Base-by-base conservation (phyloP, 1,139 yeast species). In the Blastobotrys raffinosifermentans region DNA sequence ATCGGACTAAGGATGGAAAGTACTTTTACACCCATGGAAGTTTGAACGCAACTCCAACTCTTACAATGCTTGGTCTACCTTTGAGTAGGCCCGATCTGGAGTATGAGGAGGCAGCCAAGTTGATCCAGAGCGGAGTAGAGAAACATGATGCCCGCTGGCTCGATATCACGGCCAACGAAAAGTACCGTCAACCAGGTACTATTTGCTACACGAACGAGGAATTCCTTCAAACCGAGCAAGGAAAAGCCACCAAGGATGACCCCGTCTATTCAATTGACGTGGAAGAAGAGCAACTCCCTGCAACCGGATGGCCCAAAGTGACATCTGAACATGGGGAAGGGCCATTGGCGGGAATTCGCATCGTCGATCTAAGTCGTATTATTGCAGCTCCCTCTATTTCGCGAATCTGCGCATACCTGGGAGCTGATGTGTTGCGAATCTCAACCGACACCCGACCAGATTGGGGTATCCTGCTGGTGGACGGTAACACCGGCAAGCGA, bases 381-480 rank as follows among this genome's bases (percentile, higher is more conserved):
- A 32, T 32, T 26, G 35, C 35, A 3, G 35, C 35, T 4, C 35
- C 35, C 14, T 27, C 35, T 4, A 32, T 32, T 15, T 32, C 35
- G 4, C 10, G 35, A 26, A 22, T 32, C 23, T 32, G 35, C 19
- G 35, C 35, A 4, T 27, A 27, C n/a, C 11, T 32, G 9, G 35
- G 35, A 9, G 35, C 35, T n/a, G 27, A 27, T 6, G 35, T 32
- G 6, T 30, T 32, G n/a, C 35, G 35, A 4, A n/a, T 32, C 11
- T 32, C 35, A 4, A 32, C 35, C 17, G 35, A 32, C 15, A 20
- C 26, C 9, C 35, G 25, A 19, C 35, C 35, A 4, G 35, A 32
- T 25, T 21, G 27, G 35, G 35, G 35, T 4, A 13, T 32, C 4
- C 29, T 32, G 8, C 20, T 32, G 6, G 23, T 32, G 7, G 35